Percentiles rank a stretch among this genome's conserved stretches.
These are phyloP conservation scores for Penicillium silybi DNA, from an alignment of 495 filamentous ascomycete species.

Conservation along the genomic window DNA sequence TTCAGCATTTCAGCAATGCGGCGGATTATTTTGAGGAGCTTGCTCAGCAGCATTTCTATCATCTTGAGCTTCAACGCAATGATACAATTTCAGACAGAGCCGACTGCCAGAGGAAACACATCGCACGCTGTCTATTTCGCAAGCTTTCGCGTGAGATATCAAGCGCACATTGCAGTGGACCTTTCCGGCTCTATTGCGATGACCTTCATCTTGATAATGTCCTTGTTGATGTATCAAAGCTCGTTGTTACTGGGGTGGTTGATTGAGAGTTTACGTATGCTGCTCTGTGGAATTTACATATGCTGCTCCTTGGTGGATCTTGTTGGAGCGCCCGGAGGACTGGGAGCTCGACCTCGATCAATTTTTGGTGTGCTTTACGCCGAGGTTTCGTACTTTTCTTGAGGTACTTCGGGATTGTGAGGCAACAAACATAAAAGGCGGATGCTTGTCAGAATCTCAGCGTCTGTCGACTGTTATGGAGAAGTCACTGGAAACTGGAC, in stretches of 20 bases:
- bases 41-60: slow-evolving; percentile 41
- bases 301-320: slow-evolving; percentile 21
- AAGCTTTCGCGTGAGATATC: slow-evolving; percentile 24
- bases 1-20: slow-evolving; percentile 21
- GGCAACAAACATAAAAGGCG: slow-evolving; percentile 14
- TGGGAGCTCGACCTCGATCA: slow-evolving; percentile 23
- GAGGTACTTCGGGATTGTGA: slow-evolving; percentile 22
- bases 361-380: slow-evolving; percentile 15
- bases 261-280: slow-evolving; percentile 27
- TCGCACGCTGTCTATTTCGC: slow-evolving; percentile 39
- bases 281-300: slow-evolving; percentile 20
- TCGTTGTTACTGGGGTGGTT: slow-evolving; percentile 13
- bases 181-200: slow-evolving; percentile 33
- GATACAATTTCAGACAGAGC: slow-evolving; percentile 32
- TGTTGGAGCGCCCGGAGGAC: slow-evolving; percentile 20
- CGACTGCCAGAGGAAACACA: slow-evolving; percentile 43
- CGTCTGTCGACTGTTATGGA: slow-evolving; percentile 24
- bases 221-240: slow-evolving; percentile 20
- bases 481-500: slow-evolving; percentile 19
- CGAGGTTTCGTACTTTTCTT: slow-evolving; percentile 18
- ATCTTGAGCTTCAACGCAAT: slow-evolving; percentile 42
- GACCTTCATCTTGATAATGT: slow-evolving; percentile 34
- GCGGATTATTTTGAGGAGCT: slow-evolving; percentile 43
- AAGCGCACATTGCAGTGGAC: slow-evolving; percentile 15
- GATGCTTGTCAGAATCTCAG: slow-evolving; percentile 16